Percentiles rank a stretch among this genome's conserved stretches.
These are phyloP conservation scores for Lactarius indigo DNA, from an alignment of 768 basidiomycete genomes.

Conservation along the genomic window DNA sequence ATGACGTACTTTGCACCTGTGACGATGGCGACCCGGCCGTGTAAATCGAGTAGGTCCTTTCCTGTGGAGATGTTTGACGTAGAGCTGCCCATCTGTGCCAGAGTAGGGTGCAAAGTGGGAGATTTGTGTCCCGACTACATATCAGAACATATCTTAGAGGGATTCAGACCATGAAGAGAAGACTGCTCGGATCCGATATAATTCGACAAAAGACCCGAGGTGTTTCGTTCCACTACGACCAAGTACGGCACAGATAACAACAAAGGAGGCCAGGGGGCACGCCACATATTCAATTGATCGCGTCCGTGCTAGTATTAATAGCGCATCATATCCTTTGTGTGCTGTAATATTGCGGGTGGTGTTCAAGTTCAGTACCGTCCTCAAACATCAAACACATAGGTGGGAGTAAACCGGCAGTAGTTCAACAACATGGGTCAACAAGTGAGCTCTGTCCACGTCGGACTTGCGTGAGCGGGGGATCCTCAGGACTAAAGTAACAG, in stretches of 20 bases:
- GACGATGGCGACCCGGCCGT: constrained; percentile 45
- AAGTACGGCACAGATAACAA: background rate
- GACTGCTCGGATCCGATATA: background rate
- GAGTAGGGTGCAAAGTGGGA: background rate
- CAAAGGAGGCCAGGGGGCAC: background rate
- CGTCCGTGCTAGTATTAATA: too few relatives aligned
- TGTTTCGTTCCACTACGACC: background rate
- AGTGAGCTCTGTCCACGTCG: too few relatives aligned
- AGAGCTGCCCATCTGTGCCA: constrained; percentile 15
- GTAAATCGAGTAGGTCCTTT: constrained; percentile 44
- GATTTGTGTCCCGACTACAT: background rate
- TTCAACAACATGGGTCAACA: too few relatives aligned
- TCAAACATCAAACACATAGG: too few relatives aligned
- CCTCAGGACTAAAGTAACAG: background rate
- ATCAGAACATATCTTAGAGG: background rate
- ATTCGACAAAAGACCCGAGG: background rate
- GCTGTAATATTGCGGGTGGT: too few relatives aligned
- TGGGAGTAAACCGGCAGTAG: too few relatives aligned
- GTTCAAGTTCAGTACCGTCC: too few relatives aligned
- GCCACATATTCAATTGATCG: too few relatives aligned
- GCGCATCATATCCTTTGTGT: too few relatives aligned
- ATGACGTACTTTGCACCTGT: constrained; percentile 46
- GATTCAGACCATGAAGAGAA: background rate
- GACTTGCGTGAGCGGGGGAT: too few relatives aligned
- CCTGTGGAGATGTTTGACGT: constrained; percentile 29